Percentiles rank a stretch among this genome's conserved stretches.
Conservation (phyloP, 257 asterid species). For the Nicotiana attenuata region DNA sequence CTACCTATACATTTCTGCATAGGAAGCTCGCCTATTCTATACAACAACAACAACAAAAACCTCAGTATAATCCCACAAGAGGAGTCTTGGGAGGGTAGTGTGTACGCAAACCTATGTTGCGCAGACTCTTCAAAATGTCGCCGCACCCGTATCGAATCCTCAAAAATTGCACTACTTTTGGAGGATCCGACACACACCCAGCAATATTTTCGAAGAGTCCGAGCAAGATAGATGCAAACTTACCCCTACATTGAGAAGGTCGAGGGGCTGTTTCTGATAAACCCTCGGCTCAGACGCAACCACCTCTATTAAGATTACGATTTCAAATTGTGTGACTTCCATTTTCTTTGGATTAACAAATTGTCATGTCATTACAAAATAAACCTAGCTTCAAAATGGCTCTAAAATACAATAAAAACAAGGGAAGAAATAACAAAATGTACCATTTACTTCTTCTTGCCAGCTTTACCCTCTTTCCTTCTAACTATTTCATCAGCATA, state of each 20-base stretch:
- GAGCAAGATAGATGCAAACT: too few relatives aligned
- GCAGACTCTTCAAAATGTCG: too few relatives aligned
- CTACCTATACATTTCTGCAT: too few relatives aligned
- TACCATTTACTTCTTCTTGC: slow-evolving; percentile 64
- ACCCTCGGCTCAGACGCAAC: not conserved
- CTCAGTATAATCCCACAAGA: too few relatives aligned
- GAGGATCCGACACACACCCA: too few relatives aligned
- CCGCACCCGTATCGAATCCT: too few relatives aligned
- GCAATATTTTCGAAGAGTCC: too few relatives aligned
- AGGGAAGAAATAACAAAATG: not conserved
- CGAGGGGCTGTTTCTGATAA: not conserved
- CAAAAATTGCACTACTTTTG: too few relatives aligned
- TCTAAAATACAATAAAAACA: slow-evolving; percentile 4
- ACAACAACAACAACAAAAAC: too few relatives aligned
- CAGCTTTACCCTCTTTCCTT: slow-evolving; percentile 97
- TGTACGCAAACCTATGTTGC: not conserved
- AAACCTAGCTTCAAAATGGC: not conserved
- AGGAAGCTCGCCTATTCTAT: not conserved
- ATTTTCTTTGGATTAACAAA: not conserved
- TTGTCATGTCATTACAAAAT: not conserved
- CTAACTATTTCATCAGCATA: slow-evolving; percentile 88
- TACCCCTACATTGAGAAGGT: too few relatives aligned
- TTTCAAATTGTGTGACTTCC: not conserved
- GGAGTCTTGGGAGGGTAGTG: not conserved
- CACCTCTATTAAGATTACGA: not conserved